Evolutionary conservation across 306 rosid species (phyloP), one percentile per base, ranked within the genome.

Genomic region (Hippophae gyantsensis): DNA sequence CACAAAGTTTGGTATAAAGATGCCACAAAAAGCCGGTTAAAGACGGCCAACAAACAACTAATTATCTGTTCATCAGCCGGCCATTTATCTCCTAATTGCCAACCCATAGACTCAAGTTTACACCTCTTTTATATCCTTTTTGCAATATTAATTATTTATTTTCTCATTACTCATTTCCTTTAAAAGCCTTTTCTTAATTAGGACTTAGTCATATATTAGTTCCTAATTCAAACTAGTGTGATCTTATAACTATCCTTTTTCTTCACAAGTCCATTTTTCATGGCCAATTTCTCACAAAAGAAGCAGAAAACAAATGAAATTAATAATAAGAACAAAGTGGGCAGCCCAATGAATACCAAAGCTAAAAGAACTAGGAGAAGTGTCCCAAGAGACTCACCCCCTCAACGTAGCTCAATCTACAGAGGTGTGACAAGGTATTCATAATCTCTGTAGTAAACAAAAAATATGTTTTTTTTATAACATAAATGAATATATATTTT

Each of bases 401-500:
- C 85, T 5, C 96, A 79, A 54, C 79, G 95, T 54, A 90, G 96
- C 76, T 87, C 98, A 25, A 57, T 79, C 13, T 83, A 68, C 65
- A 75, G 98, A 3, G 98, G 98, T 6, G 98, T 90, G 67, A 90
- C 98, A 1, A 90, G 98, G 98, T 83, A 67, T 13, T 2, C 45
- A 26, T 8, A 48, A 11, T 5, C 0, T 12, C 9, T 56, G 43
- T 18, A 18, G 0, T 0, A 18, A 0, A 18, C 0, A 18, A 18
- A 18, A 18, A 18, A 18, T 18, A 18, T 18, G 23, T 18, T 18
- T 18, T 18, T 18, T 0, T 18, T 18, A 18, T 18, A 18, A 18
- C 23, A 1, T 18, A 18, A 18, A 18, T 18, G 1, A 0, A 18
- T 18, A 18, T 18, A 18, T 18, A n/a, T n/a, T n/a, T n/a, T n/a